These are phyloP conservation scores for Acrodontium crateriforme DNA, from an alignment of 2,329 filamentous ascomycete genomes.

Conservation along the genomic window DNA sequence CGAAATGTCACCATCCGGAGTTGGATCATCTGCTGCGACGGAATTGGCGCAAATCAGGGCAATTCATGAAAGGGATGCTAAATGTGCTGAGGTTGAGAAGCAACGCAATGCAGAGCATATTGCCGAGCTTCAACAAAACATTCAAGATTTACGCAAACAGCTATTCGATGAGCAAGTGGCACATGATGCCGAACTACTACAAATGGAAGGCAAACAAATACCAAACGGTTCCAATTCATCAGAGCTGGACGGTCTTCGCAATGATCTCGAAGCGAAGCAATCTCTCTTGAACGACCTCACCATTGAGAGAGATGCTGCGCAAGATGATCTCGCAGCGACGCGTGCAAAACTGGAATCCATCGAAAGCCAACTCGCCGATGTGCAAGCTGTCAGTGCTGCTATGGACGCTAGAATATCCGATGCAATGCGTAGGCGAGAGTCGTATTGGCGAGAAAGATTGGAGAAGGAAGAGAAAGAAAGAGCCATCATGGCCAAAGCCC, in stretches of 20 bases:
- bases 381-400: conserved; percentile 11
- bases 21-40: conserved; percentile 11
- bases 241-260: conserved; percentile 3
- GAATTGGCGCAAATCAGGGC: conserved; percentile 8
- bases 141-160: conserved; percentile 14
- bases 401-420: conserved; percentile 13
- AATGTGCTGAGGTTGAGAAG: conserved; percentile 8
- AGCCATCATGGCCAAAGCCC: conserved; percentile 29
- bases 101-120: conserved; percentile 11
- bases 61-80: conserved; percentile 8
- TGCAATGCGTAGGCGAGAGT: conserved; percentile 12
- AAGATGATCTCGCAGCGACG: conserved; percentile 6
- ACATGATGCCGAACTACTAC: conserved; percentile 10
- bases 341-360: conserved; percentile 2
- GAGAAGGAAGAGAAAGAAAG: conserved; percentile 18
- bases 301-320: conserved; percentile 14
- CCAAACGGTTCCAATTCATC: neutral
- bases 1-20: conserved; percentile 9
- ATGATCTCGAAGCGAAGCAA: conserved; percentile 11
- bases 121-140: conserved; percentile 9
- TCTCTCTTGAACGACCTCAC: conserved; percentile 14
- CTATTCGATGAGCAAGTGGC: conserved; percentile 9
- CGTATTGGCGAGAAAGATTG: conserved; percentile 11
- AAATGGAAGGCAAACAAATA: neutral
- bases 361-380: conserved; percentile 5